These are phyloP conservation scores for Thelephora ganbajun DNA, from an alignment of 768 basidiomycete species.

Conservation along the genomic window DNA sequence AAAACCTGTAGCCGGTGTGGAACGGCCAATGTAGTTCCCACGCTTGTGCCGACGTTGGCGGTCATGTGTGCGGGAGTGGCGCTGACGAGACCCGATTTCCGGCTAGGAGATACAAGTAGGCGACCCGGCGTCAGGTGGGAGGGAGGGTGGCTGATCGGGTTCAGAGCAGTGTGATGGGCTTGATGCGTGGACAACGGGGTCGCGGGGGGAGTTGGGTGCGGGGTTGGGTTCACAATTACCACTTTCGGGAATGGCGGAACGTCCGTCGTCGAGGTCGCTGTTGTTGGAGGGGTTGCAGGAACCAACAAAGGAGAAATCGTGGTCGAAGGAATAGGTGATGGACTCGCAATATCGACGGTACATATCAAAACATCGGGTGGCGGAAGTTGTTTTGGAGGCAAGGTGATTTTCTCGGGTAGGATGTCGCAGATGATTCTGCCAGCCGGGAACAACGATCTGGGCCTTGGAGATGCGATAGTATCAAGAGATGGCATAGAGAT, in stretches of 20 bases:
- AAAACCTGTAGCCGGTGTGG: too few species aligned
- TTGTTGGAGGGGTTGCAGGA: conserved; percentile 13
- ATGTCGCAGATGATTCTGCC: conserved; percentile 47
- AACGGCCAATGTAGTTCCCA: too few species aligned
- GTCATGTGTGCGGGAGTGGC: too few species aligned
- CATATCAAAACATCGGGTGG: background rate
- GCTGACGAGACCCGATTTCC: background rate
- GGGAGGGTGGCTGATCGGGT: conserved; percentile 11
- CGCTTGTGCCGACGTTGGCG: too few species aligned
- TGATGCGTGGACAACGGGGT: conserved; percentile 29
- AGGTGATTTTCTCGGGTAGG: conserved; percentile 28
- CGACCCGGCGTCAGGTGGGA: conserved; percentile 18
- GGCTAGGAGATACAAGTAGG: conserved; percentile 14
- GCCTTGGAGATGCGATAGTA: background rate
- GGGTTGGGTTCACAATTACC: conserved; percentile 63
- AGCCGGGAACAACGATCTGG: conserved; percentile 17
- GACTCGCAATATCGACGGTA: background rate
- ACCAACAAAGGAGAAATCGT: conserved; percentile 8
- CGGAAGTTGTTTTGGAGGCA: conserved; percentile 9
- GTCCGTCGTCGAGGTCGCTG: conserved; percentile 10
- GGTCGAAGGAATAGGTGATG: conserved; percentile 11
- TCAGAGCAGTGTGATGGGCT: conserved; percentile 5
- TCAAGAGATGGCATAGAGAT: background rate
- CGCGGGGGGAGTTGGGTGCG: conserved; percentile 65
- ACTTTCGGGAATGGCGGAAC: conserved; percentile 34